Percentiles rank a stretch among this genome's conserved stretches.
Evolutionary conservation across 129 eudicot genomes (phyloP).

Genomic region (Tanacetum coccineum): DNA sequence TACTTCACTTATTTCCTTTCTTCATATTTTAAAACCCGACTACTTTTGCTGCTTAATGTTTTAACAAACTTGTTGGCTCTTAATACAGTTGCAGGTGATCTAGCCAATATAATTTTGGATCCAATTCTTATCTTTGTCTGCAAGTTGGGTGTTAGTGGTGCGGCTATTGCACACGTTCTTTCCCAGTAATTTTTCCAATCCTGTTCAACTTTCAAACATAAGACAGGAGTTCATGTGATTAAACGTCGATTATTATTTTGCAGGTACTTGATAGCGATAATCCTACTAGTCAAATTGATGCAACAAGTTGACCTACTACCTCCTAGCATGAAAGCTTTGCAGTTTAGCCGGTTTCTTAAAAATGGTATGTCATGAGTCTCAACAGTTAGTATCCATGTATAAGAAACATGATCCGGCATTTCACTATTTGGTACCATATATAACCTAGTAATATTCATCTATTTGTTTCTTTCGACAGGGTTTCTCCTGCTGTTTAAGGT

Average conservation of each 20-base stretch:
- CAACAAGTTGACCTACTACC: slow-evolving; percentile 66
- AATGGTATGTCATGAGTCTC: slow-evolving; percentile 43
- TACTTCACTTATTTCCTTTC: slow-evolving; percentile 19
- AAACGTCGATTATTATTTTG: background rate
- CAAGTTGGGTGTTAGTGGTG: slow-evolving; percentile 76
- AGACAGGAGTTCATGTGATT: slow-evolving; percentile 5
- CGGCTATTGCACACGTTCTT: slow-evolving; percentile 89
- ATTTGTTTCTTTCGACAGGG: slow-evolving; percentile 36
- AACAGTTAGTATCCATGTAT: background rate
- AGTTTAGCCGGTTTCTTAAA: slow-evolving; percentile 67
- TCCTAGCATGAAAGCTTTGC: slow-evolving; percentile 56
- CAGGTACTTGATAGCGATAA: slow-evolving; percentile 38
- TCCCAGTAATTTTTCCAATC: slow-evolving; percentile 50
- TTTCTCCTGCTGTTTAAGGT: slow-evolving; percentile 54
- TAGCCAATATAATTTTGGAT: slow-evolving; percentile 63
- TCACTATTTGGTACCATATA: background rate
- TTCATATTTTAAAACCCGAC: background rate
- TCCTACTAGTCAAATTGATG: slow-evolving; percentile 53
- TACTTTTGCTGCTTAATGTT: background rate
- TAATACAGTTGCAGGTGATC: slow-evolving; percentile 65
- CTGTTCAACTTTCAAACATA: background rate
- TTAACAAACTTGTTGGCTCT: background rate
- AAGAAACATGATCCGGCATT: background rate
- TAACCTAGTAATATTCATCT: background rate
- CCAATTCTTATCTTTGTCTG: slow-evolving; percentile 72